A percentile compares a stretch with the other conserved stretches of the same genome.
Evolutionary conservation across 2,329 filamentous ascomycete species (phyloP).

Genomic region (Aulographum hederae): DNA sequence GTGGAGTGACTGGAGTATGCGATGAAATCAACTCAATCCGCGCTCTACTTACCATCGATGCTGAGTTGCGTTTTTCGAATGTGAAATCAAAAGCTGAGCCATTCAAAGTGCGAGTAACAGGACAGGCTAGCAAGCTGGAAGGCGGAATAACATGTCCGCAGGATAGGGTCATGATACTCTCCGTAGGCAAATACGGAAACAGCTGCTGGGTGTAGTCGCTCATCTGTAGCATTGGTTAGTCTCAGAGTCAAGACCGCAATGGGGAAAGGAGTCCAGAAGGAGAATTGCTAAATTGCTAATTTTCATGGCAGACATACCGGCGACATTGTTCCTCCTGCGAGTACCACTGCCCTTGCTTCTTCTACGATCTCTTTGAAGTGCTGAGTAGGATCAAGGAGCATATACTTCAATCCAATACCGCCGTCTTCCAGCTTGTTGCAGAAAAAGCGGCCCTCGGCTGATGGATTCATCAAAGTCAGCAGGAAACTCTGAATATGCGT

Average conservation of each 20-base stretch:
- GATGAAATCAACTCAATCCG: no score
- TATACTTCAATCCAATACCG: slow-evolving; percentile 55
- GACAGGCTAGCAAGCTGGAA: slow-evolving; percentile 63
- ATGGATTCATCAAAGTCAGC: slow-evolving; percentile 69
- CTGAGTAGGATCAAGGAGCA: slow-evolving; percentile 77
- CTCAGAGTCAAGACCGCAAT: no score
- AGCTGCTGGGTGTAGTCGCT: slow-evolving; percentile 75
- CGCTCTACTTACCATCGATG: slow-evolving; percentile 42
- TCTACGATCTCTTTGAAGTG: slow-evolving; percentile 80
- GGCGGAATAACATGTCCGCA: slow-evolving; percentile 87
- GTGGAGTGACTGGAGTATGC: no score
- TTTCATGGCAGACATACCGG: slow-evolving; percentile 40
- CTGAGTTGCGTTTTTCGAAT: slow-evolving; percentile 56
- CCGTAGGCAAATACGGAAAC: slow-evolving; percentile 51
- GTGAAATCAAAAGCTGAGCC: slow-evolving; percentile 64
- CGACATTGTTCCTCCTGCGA: slow-evolving; percentile 95
- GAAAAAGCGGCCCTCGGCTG: slow-evolving; percentile 45
- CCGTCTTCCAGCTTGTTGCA: slow-evolving; percentile 26
- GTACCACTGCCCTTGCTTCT: slow-evolving; percentile 67
- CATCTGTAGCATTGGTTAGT: slow-evolving; percentile 31
- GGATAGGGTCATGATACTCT: slow-evolving; percentile 60
- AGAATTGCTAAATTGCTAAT: no score
- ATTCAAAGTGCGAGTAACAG: slow-evolving; percentile 34
- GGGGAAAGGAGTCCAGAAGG: not conserved
- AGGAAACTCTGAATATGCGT: slow-evolving; percentile 54